These are phyloP conservation scores for Rhizopogon sp. DNA, from an alignment of 768 basidiomycete species.

Conservation along the genomic window DNA sequence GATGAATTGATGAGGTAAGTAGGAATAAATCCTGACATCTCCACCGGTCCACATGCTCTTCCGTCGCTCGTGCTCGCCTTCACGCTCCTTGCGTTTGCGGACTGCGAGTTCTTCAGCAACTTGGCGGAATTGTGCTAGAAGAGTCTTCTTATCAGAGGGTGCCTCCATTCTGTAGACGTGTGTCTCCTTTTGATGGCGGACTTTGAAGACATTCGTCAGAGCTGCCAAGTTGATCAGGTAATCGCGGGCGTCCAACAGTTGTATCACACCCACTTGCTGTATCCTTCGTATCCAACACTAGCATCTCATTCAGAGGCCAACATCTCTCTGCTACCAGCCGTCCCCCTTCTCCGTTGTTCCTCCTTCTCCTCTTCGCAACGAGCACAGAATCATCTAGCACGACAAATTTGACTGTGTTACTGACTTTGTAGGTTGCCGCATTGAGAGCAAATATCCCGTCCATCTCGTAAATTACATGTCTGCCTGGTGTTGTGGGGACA, in stretches of 20 bases:
- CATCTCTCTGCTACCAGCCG: conserved; percentile 91
- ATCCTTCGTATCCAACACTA: conserved; percentile 95
- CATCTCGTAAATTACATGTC: conserved; percentile 87
- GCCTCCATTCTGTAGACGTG: conserved; percentile 89
- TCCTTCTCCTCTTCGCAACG: conserved; percentile 72
- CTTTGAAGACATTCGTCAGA: conserved; percentile 97
- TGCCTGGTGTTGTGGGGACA: conserved; percentile 83
- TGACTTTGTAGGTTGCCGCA: conserved; percentile 91
- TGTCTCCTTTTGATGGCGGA: conserved; percentile 88
- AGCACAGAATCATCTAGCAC: conserved; percentile 89
- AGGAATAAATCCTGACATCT: conserved; percentile 30
- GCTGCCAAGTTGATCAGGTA: conserved; percentile 27
- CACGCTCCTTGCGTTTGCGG: conserved; percentile 87
- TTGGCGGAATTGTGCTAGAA: conserved; percentile 83
- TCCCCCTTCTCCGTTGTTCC: conserved; percentile 52
- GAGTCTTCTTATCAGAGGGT: conserved; percentile 76
- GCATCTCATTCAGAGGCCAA: conserved; percentile 90
- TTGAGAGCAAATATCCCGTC: conserved; percentile 82
- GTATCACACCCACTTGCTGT: conserved; percentile 64
- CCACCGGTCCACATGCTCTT: conserved; percentile 62
- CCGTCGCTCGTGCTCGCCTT: conserved; percentile 87
- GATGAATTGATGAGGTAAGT: not conserved
- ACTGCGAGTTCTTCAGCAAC: conserved; percentile 88
- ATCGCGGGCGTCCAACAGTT: not conserved
- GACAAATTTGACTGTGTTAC: conserved; percentile 84